These are phyloP conservation scores for Rubroboletus satanas DNA, from an alignment of 768 basidiomycete genomes.

Conservation along the genomic window DNA sequence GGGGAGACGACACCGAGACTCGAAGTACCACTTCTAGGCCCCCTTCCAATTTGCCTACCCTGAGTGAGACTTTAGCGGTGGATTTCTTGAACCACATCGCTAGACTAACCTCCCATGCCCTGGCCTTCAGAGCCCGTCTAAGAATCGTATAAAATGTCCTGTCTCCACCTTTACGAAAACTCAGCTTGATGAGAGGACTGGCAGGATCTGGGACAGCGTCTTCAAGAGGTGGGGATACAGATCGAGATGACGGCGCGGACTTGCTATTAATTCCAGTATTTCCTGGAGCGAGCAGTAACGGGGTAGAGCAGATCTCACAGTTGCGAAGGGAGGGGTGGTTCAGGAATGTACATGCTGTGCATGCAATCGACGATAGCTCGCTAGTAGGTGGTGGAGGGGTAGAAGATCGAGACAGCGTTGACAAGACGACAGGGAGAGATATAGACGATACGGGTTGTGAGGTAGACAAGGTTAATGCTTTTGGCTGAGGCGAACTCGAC, in stretches of 20 bases:
- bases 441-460: constrained; percentile 40
- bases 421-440: constrained; percentile 25
- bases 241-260: constrained; percentile 65
- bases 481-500: constrained; percentile 23
- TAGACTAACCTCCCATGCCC: constrained; percentile 66
- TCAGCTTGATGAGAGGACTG: constrained; percentile 66
- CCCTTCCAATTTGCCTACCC: constrained; percentile 31
- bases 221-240: constrained; percentile 44
- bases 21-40: constrained; percentile 17
- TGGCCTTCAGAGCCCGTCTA: constrained; percentile 63
- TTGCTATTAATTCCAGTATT: constrained; percentile 35
- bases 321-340: constrained; percentile 69
- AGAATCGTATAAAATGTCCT: constrained; percentile 75
- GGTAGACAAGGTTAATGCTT: constrained; percentile 35
- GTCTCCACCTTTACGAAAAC: constrained; percentile 90
- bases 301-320: constrained; percentile 87
- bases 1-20: constrained; percentile 20
- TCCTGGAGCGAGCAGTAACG: constrained; percentile 42
- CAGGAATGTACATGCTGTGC: constrained; percentile 87
- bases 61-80: constrained; percentile 7
- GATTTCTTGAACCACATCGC: background rate
- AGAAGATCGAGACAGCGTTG: constrained; percentile 16
- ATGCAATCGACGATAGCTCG: constrained; percentile 47
- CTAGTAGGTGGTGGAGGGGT: constrained; percentile 21
- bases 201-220: constrained; percentile 27